A percentile compares a stretch with the other conserved stretches of the same genome.
Evolutionary conservation across 2,329 filamentous ascomycete genomes (phyloP).

Genomic region (Venturia carpophila): DNA sequence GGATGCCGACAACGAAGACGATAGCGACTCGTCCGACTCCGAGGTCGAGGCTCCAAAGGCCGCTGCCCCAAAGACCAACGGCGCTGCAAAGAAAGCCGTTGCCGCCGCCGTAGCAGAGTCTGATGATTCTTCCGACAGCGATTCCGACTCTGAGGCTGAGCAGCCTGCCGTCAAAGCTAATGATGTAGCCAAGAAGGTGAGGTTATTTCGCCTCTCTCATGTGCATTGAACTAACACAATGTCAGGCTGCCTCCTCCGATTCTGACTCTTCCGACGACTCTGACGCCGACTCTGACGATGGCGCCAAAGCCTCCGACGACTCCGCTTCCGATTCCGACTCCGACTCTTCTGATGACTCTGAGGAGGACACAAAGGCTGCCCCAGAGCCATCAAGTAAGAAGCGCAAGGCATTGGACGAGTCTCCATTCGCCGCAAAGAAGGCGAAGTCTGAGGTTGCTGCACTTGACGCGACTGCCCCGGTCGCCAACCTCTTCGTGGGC

Average conservation of each 20-base stretch:
- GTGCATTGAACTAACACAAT: conserved; percentile 20
- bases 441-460: conserved; percentile 50
- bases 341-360: conserved; percentile 22
- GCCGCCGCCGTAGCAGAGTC: conserved; percentile 16
- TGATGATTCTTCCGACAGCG: conserved; percentile 16
- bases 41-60: conserved; percentile 21
- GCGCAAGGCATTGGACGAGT: conserved; percentile 54
- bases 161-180: conserved; percentile 32
- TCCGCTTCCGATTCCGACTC: conserved; percentile 29
- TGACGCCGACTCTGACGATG: conserved; percentile 33
- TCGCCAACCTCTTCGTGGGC: conserved; percentile 75
- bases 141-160: conserved; percentile 30
- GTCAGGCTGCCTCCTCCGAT: conserved; percentile 25
- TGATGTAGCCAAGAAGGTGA: conserved; percentile 26
- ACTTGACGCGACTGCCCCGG: conserved; percentile 31
- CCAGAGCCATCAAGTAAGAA: conserved; percentile 47
- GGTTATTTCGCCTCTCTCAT: neutral
- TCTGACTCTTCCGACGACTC: conserved; percentile 27
- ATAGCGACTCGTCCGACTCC: conserved; percentile 23
- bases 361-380: conserved; percentile 27
- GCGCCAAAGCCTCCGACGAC: too few species aligned
- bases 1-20: conserved; percentile 22
- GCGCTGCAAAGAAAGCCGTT: conserved; percentile 26
- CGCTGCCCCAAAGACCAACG: conserved; percentile 25
- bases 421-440: conserved; percentile 54